Base-by-base conservation (phyloP, 1,284 basidiomycete species). In the Malassezia arunalokei region DNA sequence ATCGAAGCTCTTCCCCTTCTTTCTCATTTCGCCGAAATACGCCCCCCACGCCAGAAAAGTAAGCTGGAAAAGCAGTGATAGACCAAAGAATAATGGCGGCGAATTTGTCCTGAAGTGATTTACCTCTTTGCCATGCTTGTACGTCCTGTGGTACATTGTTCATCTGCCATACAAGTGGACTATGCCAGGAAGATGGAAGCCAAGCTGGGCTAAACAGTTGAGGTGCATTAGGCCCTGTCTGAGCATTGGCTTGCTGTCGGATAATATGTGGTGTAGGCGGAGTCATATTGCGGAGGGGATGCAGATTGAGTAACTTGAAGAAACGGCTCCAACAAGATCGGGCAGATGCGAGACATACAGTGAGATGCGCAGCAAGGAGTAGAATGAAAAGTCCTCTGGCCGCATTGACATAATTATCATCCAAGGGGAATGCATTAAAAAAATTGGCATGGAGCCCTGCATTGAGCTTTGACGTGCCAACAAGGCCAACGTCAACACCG, bases 251-350 rank as follows among this genome's bases (percentile, higher is more conserved):
- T 8, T 24, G 30, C 11, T 11, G 15, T 17, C 17, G 20, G 11
- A 38, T 29, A 6, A 29, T 12, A n/a, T 24, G 44, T 14, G 44
- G 44, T 9, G 44, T 47, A n/a, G 33, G 44, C 8, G 44, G 54
- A 14, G 47, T 47, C 7, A 56, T 41, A 29, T 43, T 46, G 20
- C 56, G 56, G 12, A 68, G 24, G 27, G 68, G 65, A 32, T 69
- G 57, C 5, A 67, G 15, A 33, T 65, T 60, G 27, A 70, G 47
- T 33, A 66, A 40, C 3, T 62, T 58, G 24, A 68, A 48, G 28
- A 70, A 27, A 7, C 68, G 57, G 9, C 62, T 63, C 67, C 68
- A 71, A 11, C 60, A 63, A 0, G 67, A 66, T 20, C 68, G 62
- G 5, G 65, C 66, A 2, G 67, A 64, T 8, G 60, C 64, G 15